Conservation (phyloP, 2,329 filamentous ascomycete species). For the Diaporthe citrichinensis region DNA sequence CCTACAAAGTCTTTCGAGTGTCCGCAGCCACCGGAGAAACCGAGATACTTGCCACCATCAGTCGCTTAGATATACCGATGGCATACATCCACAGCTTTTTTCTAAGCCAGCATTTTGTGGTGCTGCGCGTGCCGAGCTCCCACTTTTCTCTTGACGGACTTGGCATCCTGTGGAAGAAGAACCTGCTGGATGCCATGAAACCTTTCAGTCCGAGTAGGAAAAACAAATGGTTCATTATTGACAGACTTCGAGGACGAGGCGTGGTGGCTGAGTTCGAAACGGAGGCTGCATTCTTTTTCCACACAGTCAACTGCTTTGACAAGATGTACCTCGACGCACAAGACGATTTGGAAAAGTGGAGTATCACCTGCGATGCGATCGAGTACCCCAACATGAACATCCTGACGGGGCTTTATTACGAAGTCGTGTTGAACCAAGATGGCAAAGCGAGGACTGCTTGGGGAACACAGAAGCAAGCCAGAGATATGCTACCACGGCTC, state of each 20-base stretch:
- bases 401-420: constrained; percentile 77
- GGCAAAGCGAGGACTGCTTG: constrained; percentile 60
- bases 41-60: constrained; percentile 78
- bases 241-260: constrained; percentile 73
- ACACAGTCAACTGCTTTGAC: constrained; percentile 84
- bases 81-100: constrained; percentile 91
- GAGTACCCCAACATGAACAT: constrained; percentile 76
- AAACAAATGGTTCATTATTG: constrained; percentile 81
- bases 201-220: constrained; percentile 70
- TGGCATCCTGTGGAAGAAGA: constrained; percentile 74
- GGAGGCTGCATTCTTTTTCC: constrained; percentile 82
- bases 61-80: constrained; percentile 61
- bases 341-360: constrained; percentile 49
- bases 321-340: constrained; percentile 51
- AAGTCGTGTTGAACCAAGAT: constrained; percentile 71
- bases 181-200: constrained; percentile 77
- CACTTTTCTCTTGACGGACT: constrained; percentile 71
- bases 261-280: constrained; percentile 79
- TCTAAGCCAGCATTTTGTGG: constrained; percentile 77
- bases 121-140: constrained; percentile 80
- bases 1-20: constrained; percentile 79
- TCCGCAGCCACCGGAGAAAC: constrained; percentile 75
- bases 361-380: constrained; percentile 76
- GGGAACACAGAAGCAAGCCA: constrained; percentile 55
- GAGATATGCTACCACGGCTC: constrained; percentile 55